Conservation (phyloP, 208 protist genomes). For the Trypanosoma avium region DNA sequence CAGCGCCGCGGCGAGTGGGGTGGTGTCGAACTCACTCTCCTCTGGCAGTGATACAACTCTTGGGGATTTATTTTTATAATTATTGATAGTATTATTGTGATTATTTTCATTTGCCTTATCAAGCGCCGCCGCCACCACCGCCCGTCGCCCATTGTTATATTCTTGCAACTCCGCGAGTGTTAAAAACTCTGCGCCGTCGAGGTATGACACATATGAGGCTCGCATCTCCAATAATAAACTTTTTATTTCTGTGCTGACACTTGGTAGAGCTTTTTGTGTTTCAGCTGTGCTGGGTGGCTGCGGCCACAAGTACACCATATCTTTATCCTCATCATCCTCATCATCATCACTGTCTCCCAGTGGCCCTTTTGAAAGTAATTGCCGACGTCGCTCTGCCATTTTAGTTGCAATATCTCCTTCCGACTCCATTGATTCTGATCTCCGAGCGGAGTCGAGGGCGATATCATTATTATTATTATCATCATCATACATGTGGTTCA, state of each 20-base stretch:
- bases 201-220: slow-evolving; percentile 51
- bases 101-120: too few relatives aligned
- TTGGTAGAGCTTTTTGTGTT: slow-evolving; percentile 5
- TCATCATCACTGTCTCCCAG: slow-evolving; percentile 18
- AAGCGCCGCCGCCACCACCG: slow-evolving; percentile 27
- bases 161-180: slow-evolving; percentile 28
- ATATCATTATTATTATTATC: too few relatives aligned
- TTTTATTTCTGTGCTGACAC: neutral
- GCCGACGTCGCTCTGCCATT: neutral
- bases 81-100: too few relatives aligned
- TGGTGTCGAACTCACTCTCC: slow-evolving; percentile 39
- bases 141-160: slow-evolving; percentile 47
- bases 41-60: slow-evolving; percentile 30
- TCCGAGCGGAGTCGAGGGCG: too few relatives aligned
- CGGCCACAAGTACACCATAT: slow-evolving; percentile 13
- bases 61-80: too few relatives aligned
- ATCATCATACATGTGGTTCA: neutral
- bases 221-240: neutral
- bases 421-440: too few relatives aligned
- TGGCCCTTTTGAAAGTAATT: slow-evolving; percentile 3
- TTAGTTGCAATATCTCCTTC: too few relatives aligned
- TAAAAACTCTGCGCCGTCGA: slow-evolving; percentile 62
- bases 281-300: slow-evolving; percentile 13
- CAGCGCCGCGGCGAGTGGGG: slow-evolving; percentile 28
- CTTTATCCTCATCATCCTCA: slow-evolving; percentile 26